phyloP scores from a whole-genome alignment of 768 basidiomycete species.

The Pisolithus sp. region DNA sequence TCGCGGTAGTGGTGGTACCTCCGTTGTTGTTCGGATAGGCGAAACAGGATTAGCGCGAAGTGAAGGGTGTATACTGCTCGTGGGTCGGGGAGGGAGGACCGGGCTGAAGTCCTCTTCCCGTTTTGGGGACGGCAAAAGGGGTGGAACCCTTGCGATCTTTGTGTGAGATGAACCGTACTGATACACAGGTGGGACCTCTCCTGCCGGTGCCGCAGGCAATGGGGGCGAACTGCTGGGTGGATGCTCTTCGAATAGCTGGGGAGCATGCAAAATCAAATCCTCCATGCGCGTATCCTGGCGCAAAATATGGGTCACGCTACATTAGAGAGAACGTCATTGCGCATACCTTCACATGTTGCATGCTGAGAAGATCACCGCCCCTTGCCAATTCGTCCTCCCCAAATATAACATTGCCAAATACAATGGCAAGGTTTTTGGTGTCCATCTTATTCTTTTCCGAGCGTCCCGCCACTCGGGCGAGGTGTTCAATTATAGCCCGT shows the following conservation, averaged over 20 bases:
- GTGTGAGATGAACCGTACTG: slow-evolving; percentile 71
- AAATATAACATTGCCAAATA: slow-evolving; percentile 84
- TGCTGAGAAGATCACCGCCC: slow-evolving; percentile 64
- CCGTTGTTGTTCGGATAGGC: slow-evolving; percentile 38
- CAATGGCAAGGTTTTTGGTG: slow-evolving; percentile 83
- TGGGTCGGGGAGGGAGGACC: slow-evolving; percentile 58
- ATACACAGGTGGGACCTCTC: slow-evolving; percentile 51
- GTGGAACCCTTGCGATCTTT: slow-evolving; percentile 46
- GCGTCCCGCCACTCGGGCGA: slow-evolving; percentile 60
- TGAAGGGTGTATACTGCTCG: slow-evolving; percentile 75
- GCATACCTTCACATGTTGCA: slow-evolving; percentile 69
- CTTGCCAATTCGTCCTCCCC: slow-evolving; percentile 88
- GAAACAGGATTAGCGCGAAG: slow-evolving; percentile 47
- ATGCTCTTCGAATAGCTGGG: slow-evolving; percentile 60
- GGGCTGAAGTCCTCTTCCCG: slow-evolving; percentile 66
- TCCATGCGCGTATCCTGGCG: slow-evolving; percentile 70
- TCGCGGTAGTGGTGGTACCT: slow-evolving; percentile 24
- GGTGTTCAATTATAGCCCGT: slow-evolving; percentile 75
- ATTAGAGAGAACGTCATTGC: slow-evolving; percentile 6
- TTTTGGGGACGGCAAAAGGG: slow-evolving; percentile 16
- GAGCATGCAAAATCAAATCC: slow-evolving; percentile 69
- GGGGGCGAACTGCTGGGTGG: slow-evolving; percentile 52
- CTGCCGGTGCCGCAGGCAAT: slow-evolving; percentile 64
- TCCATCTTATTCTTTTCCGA: slow-evolving; percentile 90
- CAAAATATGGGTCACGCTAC: slow-evolving; percentile 24